Evolutionary conservation across 768 basidiomycete genomes (phyloP).

Genomic region (Filobasidium floriforme): DNA sequence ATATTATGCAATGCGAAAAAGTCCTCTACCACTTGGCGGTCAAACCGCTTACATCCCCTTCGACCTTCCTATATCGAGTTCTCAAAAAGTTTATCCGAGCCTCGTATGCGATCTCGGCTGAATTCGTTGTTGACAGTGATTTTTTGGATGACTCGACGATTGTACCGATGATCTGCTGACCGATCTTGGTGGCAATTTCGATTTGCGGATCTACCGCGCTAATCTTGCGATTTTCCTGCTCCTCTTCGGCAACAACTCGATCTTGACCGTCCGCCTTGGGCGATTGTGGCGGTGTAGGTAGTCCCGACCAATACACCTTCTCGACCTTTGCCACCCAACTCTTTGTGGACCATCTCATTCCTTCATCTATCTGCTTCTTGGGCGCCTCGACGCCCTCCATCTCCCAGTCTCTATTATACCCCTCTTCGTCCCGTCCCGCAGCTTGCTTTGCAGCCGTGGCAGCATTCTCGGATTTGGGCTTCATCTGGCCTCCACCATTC

Average conservation of each 20-base stretch:
- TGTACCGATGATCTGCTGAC: constrained; percentile 9
- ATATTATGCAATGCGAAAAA: no score
- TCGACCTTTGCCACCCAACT: constrained; percentile 79
- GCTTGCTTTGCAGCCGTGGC: not conserved
- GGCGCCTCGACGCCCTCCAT: constrained; percentile 33
- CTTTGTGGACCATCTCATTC: constrained; percentile 69
- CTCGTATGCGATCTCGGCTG: constrained; percentile 48
- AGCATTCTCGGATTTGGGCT: constrained; percentile 29
- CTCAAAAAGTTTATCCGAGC: constrained; percentile 55
- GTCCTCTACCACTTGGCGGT: constrained; percentile 48
- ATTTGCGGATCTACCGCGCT: not conserved
- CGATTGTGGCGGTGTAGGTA: constrained; percentile 52
- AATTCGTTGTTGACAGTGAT: constrained; percentile 16
- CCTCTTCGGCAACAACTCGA: constrained; percentile 3
- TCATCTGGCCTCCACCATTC: constrained; percentile 85
- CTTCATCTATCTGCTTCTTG: constrained; percentile 44
- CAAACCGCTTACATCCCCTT: constrained; percentile 70
- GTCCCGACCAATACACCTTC: constrained; percentile 63
- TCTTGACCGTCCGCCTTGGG: constrained; percentile 31
- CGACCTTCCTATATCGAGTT: constrained; percentile 76
- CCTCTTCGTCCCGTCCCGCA: constrained; percentile 54
- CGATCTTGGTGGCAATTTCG: constrained; percentile 7
- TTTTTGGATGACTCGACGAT: constrained; percentile 24
- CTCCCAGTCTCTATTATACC: constrained; percentile 56
- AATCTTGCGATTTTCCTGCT: constrained; percentile 4